These are phyloP conservation scores for Teunomyces barrocoloradensis DNA, from an alignment of 805 yeast genomes.

Conservation along the genomic window DNA sequence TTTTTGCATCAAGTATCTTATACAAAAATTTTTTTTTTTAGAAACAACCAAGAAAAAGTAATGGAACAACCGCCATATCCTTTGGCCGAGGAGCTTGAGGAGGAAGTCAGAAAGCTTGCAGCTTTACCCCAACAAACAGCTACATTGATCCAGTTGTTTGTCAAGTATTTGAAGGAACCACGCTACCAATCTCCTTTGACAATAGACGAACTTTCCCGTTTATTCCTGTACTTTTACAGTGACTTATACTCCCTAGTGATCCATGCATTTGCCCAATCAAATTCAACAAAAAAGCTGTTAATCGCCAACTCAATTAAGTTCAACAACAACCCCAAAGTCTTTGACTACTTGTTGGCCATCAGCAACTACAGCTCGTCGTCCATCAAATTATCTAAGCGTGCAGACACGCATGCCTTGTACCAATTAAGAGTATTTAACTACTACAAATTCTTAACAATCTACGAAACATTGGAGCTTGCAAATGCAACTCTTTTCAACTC, in stretches of 20 bases:
- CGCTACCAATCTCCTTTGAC: conserved; percentile 41
- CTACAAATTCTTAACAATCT: conserved; percentile 37
- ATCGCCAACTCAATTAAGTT: conserved; percentile 29
- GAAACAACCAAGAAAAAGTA: too few relatives aligned
- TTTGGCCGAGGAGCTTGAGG: conserved; percentile 13
- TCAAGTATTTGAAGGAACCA: conserved; percentile 41
- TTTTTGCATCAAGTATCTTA: neutral
- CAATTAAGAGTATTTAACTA: conserved; percentile 42
- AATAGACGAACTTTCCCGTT: conserved; percentile 29
- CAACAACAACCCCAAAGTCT: conserved; percentile 26
- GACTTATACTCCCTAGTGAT: conserved; percentile 36
- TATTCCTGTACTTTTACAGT: conserved; percentile 36
- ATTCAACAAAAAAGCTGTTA: conserved; percentile 37
- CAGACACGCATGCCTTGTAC: conserved; percentile 34
- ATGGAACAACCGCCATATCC: conserved; percentile 1
- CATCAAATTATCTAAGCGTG: conserved; percentile 33
- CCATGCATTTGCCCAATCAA: conserved; percentile 35
- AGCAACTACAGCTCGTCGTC: conserved; percentile 38
- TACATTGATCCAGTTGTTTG: conserved; percentile 25
- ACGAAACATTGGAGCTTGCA: conserved; percentile 33
- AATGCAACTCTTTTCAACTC: conserved; percentile 29
- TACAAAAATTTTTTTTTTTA: neutral
- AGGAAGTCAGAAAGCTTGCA: conserved; percentile 20
- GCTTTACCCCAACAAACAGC: conserved; percentile 27
- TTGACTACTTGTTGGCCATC: conserved; percentile 42